Evolutionary conservation across 2,329 filamentous ascomycete species (phyloP), one percentile per base, ranked within the genome.

Genomic region (Cordyceps cicadae): DNA sequence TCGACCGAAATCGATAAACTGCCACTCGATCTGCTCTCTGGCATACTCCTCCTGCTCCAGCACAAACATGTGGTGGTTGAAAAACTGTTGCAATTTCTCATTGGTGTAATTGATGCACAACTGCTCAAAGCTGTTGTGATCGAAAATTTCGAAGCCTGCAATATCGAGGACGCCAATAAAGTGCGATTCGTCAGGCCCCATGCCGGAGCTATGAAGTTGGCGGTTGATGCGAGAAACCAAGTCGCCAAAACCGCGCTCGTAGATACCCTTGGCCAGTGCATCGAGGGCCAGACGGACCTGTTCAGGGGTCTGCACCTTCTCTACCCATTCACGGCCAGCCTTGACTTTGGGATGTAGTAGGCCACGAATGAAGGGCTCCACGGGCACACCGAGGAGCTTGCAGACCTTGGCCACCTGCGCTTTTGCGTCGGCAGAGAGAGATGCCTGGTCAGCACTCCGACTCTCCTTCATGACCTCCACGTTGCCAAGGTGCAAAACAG

Each of bases 31-130:
- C 73, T 97, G 90, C 71, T 99, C 94, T 53, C 93, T 82, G 9
- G 94, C 92, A 72, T 99, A 99, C 72, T 99, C 94, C 73, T 99
- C 94, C 70, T 99, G 94, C 72, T 99, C 94, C 8, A 99, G 80
- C 11, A 99, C 94, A 70, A 99, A 99, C 94, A 99, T 99, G 78
- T 99, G 95, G 71, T 99, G 94, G 69, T 99, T 99, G 83, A 99
- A 99, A 74, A 99, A 99, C 67, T 99, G 94, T 70, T 99, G 94
- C 7, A 99, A 84, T 74, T 97, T 99, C 74, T 99, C 94, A 75
- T 99, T 99, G 63, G 95, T 97, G 75, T 99, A 99, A 75, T 99
- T 99, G 81, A 99, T 99, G 78, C 94, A 99, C 6, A 99, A 82
- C 74, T 99, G 94, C 73, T 99, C 94, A 69, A 99, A 99, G 78